Percentiles rank a stretch among this genome's conserved stretches.
These are phyloP conservation scores for Macaranga tanarius DNA, from an alignment of 441 rosid genomes.

Conservation along the genomic window DNA sequence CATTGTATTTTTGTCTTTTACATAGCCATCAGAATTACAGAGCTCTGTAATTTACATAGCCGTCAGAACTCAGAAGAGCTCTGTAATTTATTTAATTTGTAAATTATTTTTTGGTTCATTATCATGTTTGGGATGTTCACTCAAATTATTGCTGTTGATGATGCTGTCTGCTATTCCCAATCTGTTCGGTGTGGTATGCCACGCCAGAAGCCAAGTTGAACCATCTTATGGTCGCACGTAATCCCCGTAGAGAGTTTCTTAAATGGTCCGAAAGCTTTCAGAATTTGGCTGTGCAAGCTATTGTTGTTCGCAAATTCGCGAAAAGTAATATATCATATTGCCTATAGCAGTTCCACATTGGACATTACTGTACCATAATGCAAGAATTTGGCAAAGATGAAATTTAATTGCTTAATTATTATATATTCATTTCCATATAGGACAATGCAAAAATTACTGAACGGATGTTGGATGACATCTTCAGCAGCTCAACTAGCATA, in stretches of 20 bases:
- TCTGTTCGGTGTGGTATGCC: background rate
- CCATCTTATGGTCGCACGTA: background rate
- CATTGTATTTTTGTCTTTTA: background rate
- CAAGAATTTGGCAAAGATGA: background rate
- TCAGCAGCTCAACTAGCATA: constrained; percentile 14
- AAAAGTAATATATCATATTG: background rate
- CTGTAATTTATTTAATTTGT: background rate
- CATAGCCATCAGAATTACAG: background rate
- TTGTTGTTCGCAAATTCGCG: background rate
- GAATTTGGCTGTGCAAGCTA: background rate
- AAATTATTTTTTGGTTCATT: background rate
- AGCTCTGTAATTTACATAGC: background rate
- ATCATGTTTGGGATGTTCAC: background rate
- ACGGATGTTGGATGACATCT: constrained; percentile 16
- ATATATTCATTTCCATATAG: constrained; percentile 15
- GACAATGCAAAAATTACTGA: constrained; percentile 20
- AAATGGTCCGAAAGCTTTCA: background rate
- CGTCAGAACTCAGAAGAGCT: too few relatives aligned
- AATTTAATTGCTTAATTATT: constrained; percentile 7
- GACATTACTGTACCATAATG: constrained; percentile 7
- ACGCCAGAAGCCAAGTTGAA: background rate
- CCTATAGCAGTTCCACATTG: background rate
- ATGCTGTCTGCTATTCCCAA: background rate
- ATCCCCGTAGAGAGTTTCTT: background rate
- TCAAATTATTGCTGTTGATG: background rate